Conservation (phyloP, 805 yeast genomes). For the Kodamaea jinghongensis region DNA sequence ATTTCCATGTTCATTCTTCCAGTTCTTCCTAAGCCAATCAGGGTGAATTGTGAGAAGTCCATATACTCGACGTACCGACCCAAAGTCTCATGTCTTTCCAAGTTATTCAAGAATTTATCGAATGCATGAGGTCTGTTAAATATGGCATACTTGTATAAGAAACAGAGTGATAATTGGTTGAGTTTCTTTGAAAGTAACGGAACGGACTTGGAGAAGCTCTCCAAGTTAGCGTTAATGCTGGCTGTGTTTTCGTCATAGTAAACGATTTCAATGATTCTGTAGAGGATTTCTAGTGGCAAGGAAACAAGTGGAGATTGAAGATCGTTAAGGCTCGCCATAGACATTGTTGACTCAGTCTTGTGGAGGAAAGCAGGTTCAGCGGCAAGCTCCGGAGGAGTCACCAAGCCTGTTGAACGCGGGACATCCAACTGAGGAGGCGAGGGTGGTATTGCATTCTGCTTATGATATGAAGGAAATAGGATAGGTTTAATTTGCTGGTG, state of each 20-base stretch:
- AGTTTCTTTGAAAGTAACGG: constrained; percentile 57
- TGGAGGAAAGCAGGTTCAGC: background rate
- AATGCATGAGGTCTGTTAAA: constrained; percentile 81
- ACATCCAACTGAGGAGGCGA: constrained; percentile 1
- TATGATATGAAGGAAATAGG: too few species aligned
- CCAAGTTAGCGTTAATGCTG: constrained; percentile 50
- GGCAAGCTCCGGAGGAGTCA: constrained; percentile 4
- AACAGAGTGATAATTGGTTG: constrained; percentile 54
- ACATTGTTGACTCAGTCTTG: background rate
- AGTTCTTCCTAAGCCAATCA: constrained; percentile 86
- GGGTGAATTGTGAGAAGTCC: constrained; percentile 86
- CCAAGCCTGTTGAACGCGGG: constrained; percentile 4
- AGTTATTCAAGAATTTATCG: constrained; percentile 61
- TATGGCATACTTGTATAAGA: constrained; percentile 62
- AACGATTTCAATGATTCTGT: constrained; percentile 54
- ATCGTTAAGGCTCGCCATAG: constrained; percentile 3
- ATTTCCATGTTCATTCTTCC: constrained; percentile 88
- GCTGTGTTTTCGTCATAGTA: constrained; percentile 52
- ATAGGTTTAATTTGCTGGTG: constrained; percentile 1
- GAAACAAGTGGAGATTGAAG: constrained; percentile 18
- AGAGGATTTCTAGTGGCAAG: constrained; percentile 56
- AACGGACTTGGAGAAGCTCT: constrained; percentile 49
- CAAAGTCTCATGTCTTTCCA: constrained; percentile 42
- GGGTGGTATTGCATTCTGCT: background rate
- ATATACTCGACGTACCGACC: constrained; percentile 68